Conservation (phyloP, 495 filamentous ascomycete genomes). For the Aspergillus ostianus region DNA sequence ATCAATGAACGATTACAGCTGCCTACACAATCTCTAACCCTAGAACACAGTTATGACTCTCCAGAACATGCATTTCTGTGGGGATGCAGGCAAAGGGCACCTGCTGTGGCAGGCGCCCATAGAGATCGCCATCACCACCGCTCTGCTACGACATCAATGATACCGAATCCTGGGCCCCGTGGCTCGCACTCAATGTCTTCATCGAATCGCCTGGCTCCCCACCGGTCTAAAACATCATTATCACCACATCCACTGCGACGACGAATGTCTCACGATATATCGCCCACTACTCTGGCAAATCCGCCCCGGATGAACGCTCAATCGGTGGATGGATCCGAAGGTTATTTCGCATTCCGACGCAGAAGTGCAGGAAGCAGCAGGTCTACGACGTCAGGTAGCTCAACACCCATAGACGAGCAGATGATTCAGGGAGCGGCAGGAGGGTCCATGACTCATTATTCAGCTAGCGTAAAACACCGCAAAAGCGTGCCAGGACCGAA, state of each 20-base stretch:
- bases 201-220: slow-evolving; percentile 23
- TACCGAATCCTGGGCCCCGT: slow-evolving; percentile 16
- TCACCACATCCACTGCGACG: slow-evolving; percentile 16
- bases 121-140: slow-evolving; percentile 31
- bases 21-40: slow-evolving; percentile 42
- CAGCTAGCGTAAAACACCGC: slow-evolving; percentile 27
- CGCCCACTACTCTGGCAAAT: slow-evolving; percentile 6
- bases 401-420: slow-evolving; percentile 29
- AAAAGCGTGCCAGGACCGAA: slow-evolving; percentile 33
- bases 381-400: slow-evolving; percentile 22
- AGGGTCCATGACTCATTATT: slow-evolving; percentile 29
- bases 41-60: slow-evolving; percentile 17
- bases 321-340: slow-evolving; percentile 16
- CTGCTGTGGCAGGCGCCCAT: background rate
- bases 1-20: slow-evolving; percentile 73
- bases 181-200: slow-evolving; percentile 14
- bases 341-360: slow-evolving; percentile 32
- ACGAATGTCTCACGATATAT: slow-evolving; percentile 4
- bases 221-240: slow-evolving; percentile 10
- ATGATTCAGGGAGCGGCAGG: slow-evolving; percentile 17
- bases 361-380: slow-evolving; percentile 22
- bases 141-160: slow-evolving; percentile 35
- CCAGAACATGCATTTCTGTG: slow-evolving; percentile 7
- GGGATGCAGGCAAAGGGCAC: slow-evolving; percentile 1
- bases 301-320: background rate